Evolutionary conservation across 2,329 filamentous ascomycete genomes (phyloP), one percentile per base, ranked within the genome.

Genomic region (Teratosphaeria zuluensis): DNA sequence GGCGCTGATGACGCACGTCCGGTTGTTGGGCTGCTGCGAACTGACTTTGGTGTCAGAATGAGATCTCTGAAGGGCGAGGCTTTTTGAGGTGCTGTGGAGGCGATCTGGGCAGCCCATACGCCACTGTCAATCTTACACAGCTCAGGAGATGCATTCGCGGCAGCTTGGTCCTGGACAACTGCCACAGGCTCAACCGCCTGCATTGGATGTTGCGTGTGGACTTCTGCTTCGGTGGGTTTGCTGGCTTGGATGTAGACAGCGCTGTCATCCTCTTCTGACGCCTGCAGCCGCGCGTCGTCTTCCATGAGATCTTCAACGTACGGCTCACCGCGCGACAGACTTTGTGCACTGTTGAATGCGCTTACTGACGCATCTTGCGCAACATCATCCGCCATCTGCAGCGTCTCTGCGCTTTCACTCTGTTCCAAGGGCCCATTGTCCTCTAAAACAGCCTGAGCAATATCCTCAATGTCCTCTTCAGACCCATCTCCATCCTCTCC

Each of bases 1-100:
- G 70, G 69, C n/a, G 70, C 70, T n/a, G 71, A 73, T 11, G 65
- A 58, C 11, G 65, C 60, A 30, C 63, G 61, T 28, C 61, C 54
- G 12, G 21, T 28, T 54, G 24, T 54, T 53, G 38, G 46, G 38
- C 21, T 52, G 46, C 53, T 46, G 24, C 55, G 32, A 12, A 53
- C 30, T n/a, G 42, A 48, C n/a, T 48, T 48, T 48, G 42, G 42
- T 21, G 42, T 48, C 1, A 48, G 42, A 19, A 48, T n/a, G 7
- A 48, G 42, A 48, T 48, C 16, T 4, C 16, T n/a, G 21, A 21
- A 21, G 4, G 42, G 42, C 16, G 16, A 48, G 8, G 42, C 9
- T 7, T 16, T 6, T 19, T 21, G n/a, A 19, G 42, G n/a, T n/a
- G 42, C 19, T 48, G 42, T 19, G 1, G 42, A 21, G 1, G 16